These are phyloP conservation scores for Stephania japonica DNA, from an alignment of 164 flowering plant species.

Conservation along the genomic window DNA sequence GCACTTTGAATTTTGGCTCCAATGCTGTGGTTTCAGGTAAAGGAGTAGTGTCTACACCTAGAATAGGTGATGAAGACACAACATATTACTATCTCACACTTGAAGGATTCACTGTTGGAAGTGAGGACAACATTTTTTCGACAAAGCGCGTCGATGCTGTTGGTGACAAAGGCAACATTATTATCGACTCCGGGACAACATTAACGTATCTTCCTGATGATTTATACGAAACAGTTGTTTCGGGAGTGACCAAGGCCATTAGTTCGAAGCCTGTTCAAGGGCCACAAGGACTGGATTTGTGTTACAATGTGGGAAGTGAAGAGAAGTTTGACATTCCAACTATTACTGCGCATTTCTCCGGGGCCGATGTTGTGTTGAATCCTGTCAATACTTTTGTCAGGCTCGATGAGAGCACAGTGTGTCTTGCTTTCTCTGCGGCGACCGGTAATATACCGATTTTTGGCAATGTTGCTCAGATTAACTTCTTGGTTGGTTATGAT, in stretches of 20 bases:
- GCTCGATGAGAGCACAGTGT: constrained; percentile 3
- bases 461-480: constrained; percentile 30
- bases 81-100: constrained; percentile 42
- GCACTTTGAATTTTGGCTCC: constrained; percentile 39
- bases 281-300: neutral
- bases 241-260: constrained; percentile 8
- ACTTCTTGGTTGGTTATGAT: constrained; percentile 27
- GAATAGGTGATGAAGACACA: neutral
- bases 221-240: constrained; percentile 15
- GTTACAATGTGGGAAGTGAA: constrained; percentile 10
- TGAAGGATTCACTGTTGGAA: constrained; percentile 39
- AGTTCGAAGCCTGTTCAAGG: neutral
- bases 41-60: constrained; percentile 37
- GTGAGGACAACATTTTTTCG: constrained; percentile 1
- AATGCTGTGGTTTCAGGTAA: constrained; percentile 25
- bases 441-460: constrained; percentile 3
- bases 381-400: constrained; percentile 20
- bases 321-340: constrained; percentile 12
- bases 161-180: constrained; percentile 32
- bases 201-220: constrained; percentile 22
- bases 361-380: constrained; percentile 26
- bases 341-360: constrained; percentile 26
- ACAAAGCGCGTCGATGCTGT: neutral
- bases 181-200: constrained; percentile 65
- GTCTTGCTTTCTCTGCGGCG: constrained; percentile 18